A percentile compares a stretch with the other conserved stretches of the same genome.
phyloP scores from a whole-genome alignment of 2,329 filamentous ascomycete genomes.

The Aureobasidium subglaciale region DNA sequence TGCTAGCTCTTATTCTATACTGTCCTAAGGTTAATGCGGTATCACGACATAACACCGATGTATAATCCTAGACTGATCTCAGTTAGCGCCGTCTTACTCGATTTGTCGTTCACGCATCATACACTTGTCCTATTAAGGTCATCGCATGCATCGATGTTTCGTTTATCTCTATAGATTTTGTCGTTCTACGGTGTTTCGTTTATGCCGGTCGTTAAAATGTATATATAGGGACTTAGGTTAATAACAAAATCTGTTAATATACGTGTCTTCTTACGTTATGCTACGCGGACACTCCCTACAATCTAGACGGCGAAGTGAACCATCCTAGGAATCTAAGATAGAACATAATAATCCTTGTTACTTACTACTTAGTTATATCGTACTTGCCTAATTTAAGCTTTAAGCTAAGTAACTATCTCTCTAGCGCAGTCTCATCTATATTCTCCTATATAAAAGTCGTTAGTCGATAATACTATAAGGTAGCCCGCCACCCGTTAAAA shows the following conservation, averaged over 20 bases:
- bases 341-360: too few relatives aligned
- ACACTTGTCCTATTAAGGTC: neutral
- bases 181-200: neutral
- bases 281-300: too few relatives aligned
- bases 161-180: neutral
- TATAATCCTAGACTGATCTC: neutral
- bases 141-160: neutral
- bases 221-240: too few relatives aligned
- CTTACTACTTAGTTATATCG: too few relatives aligned
- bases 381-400: too few relatives aligned
- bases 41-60: neutral
- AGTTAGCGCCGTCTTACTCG: neutral
- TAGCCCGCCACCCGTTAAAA: neutral
- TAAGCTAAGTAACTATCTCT: too few relatives aligned
- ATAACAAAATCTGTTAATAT: too few relatives aligned
- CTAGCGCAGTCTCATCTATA: too few relatives aligned
- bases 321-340: too few relatives aligned
- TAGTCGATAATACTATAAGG: neutral
- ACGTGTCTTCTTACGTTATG: too few relatives aligned
- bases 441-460: neutral
- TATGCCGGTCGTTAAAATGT: too few relatives aligned
- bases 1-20: neutral
- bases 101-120: neutral
- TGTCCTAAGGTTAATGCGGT: neutral
- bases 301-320: too few relatives aligned